Conservation (phyloP, 306 rosid genomes). For the Parietaria judaica region DNA sequence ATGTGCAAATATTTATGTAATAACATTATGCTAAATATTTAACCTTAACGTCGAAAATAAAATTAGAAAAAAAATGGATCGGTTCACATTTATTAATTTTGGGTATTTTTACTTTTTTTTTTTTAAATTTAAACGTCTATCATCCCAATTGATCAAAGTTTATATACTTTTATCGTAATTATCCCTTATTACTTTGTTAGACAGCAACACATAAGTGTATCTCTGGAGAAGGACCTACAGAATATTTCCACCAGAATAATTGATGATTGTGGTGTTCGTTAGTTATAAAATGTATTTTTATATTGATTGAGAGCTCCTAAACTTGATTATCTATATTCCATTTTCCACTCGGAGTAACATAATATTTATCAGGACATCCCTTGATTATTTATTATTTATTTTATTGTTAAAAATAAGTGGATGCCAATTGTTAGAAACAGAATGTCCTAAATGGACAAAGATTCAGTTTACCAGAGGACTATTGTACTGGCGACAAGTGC, state of each 20-base stretch:
- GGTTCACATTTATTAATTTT: too few species aligned
- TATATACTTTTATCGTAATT: too few species aligned
- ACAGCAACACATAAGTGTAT: neutral
- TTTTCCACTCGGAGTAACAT: neutral
- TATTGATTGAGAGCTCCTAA: neutral
- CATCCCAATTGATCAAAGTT: too few species aligned
- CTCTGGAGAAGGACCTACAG: neutral
- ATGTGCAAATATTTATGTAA: too few species aligned
- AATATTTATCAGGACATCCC: neutral
- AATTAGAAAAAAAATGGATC: too few species aligned
- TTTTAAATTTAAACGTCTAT: too few species aligned
- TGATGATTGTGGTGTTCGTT: neutral
- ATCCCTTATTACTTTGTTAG: neutral
- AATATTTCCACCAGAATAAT: neutral
- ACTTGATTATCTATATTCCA: neutral
- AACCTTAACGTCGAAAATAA: too few species aligned
- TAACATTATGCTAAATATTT: too few species aligned
- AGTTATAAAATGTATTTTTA: neutral
- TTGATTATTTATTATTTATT: too few species aligned
- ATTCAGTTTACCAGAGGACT: neutral
- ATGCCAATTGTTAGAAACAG: neutral
- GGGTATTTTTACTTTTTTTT: too few species aligned
- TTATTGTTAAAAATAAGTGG: neutral
- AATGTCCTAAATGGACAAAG: neutral
- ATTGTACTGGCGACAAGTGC: neutral